Evolutionary conservation across 176 grass and related monocot genomes (phyloP).

Genomic region (sorghum (Sorghum bicolor)): DNA sequence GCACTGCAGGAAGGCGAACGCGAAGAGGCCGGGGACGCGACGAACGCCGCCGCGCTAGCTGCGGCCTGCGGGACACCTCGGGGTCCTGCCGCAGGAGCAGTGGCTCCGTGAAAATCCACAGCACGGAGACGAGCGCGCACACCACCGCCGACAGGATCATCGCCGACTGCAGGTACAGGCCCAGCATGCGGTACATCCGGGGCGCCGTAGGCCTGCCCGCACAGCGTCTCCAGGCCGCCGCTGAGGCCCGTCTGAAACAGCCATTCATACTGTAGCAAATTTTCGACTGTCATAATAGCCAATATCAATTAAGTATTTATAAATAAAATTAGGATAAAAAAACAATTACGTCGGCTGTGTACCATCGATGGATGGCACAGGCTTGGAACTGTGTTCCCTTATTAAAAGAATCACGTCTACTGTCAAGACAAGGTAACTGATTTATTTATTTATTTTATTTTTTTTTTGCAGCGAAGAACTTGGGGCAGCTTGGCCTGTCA

Average conservation of each 20-base stretch:
- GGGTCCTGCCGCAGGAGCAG: constrained; percentile 57
- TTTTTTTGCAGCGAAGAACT: too few relatives aligned
- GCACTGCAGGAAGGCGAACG: constrained; percentile 64
- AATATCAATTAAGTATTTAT: too few relatives aligned
- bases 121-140: constrained; percentile 40
- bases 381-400: too few relatives aligned
- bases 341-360: too few relatives aligned
- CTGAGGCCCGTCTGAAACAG: constrained; percentile 60
- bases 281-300: too few relatives aligned
- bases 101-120: constrained; percentile 67
- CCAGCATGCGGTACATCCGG: constrained; percentile 48
- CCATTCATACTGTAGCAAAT: too few relatives aligned
- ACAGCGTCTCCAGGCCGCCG: constrained; percentile 83
- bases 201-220: constrained; percentile 80
- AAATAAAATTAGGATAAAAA: too few relatives aligned
- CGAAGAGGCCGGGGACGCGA: constrained; percentile 59
- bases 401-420: too few relatives aligned
- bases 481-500: too few relatives aligned
- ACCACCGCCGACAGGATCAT: constrained; percentile 39
- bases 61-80: constrained; percentile 30
- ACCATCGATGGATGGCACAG: too few relatives aligned
- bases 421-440: too few relatives aligned
- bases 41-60: constrained; percentile 46
- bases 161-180: constrained; percentile 79
- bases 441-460: too few relatives aligned